These are phyloP conservation scores for Acer campestre DNA, from an alignment of 345 rosid genomes.

Conservation along the genomic window DNA sequence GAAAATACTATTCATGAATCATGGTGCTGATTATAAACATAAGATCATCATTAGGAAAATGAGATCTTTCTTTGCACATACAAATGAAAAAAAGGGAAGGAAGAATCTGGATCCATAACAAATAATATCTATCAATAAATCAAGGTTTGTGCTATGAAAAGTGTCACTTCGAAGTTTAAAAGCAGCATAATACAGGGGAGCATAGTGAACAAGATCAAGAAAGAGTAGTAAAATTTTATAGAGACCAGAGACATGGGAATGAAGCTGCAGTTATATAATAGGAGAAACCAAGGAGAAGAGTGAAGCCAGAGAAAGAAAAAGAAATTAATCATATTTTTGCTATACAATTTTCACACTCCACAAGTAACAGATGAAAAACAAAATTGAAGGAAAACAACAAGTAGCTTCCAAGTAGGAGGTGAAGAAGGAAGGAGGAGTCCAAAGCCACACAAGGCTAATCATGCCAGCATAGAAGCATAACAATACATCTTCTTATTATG, in stretches of 20 bases:
- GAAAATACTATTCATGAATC: no score
- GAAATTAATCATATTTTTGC: conserved; percentile 4
- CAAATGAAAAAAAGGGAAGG: background rate
- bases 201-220: background rate
- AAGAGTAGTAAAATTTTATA: background rate
- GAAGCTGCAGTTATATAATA: background rate
- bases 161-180: background rate
- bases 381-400: background rate
- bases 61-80: background rate
- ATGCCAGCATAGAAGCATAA: conserved; percentile 61
- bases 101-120: background rate
- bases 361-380: background rate
- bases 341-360: conserved; percentile 11
- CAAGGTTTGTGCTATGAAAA: background rate
- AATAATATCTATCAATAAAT: background rate
- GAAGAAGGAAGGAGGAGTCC: background rate
- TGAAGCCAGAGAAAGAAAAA: background rate
- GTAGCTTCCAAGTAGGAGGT: conserved; percentile 7
- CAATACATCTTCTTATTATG: conserved; percentile 56
- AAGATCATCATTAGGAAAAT: background rate
- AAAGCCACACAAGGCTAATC: conserved; percentile 25
- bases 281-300: conserved; percentile 12
- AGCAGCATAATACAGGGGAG: background rate
- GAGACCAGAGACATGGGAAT: background rate
- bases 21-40: background rate